Evolutionary conservation across 768 basidiomycete genomes (phyloP).

Genomic region (Suillus weaverae): DNA sequence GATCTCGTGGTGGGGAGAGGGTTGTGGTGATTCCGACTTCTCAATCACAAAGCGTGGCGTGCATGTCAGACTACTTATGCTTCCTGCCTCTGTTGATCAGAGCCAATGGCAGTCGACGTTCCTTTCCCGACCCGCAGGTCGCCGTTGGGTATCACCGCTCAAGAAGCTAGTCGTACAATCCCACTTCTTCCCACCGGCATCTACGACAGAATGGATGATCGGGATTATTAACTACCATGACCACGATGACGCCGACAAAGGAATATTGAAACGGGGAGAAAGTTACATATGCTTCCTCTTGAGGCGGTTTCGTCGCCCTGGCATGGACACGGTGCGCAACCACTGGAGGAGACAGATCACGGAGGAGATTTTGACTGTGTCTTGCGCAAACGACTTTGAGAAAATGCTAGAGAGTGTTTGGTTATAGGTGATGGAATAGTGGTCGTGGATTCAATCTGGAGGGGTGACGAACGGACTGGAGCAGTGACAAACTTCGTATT

Average conservation of each 20-base stretch:
- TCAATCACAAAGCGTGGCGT: slow-evolving; percentile 10
- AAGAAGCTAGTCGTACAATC: background rate
- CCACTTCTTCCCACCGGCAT: background rate
- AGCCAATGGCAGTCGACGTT: slow-evolving; percentile 2
- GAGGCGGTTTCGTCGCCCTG: background rate
- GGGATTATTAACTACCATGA: slow-evolving; percentile 4
- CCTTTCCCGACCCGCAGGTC: background rate
- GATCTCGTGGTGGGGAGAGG: slow-evolving; percentile 6
- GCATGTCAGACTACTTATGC: slow-evolving; percentile 8
- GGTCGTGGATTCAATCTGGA: background rate
- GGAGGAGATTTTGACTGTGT: background rate
- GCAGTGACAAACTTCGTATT: background rate
- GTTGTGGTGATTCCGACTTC: slow-evolving; percentile 3
- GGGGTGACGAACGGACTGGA: background rate
- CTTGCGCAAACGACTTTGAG: background rate
- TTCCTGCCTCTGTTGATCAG: background rate
- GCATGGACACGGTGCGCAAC: background rate
- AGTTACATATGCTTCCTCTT: slow-evolving; percentile 7
- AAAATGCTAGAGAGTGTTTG: background rate
- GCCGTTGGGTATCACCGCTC: background rate
- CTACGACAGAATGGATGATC: slow-evolving; percentile 5
- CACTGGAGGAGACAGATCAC: slow-evolving; percentile 1
- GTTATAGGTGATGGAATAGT: background rate
- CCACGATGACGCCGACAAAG: background rate
- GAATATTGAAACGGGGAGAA: background rate